Conservation (phyloP, 83 land plant genomes). For the Diphasiastrum complanatum region DNA sequence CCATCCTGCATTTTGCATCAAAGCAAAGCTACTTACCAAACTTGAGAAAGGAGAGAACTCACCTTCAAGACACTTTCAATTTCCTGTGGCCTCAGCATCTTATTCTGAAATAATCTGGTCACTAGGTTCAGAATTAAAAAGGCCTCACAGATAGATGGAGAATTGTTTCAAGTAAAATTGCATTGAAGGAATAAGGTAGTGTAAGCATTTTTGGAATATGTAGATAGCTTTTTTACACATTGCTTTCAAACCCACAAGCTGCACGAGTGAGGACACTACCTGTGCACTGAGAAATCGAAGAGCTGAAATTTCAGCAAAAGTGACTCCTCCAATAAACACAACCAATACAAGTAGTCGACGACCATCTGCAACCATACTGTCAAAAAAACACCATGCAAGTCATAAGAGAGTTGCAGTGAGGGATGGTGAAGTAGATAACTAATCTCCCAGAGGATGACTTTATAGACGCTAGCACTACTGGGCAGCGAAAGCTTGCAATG, state of each 20-base stretch:
- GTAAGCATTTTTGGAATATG: too few species aligned
- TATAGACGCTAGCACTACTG: too few species aligned
- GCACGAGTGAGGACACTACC: conserved; percentile 19
- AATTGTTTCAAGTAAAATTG: too few species aligned
- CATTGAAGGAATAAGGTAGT: too few species aligned
- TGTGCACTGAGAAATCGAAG: conserved; percentile 68
- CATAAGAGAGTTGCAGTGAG: conserved; percentile 3
- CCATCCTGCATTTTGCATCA: conserved; percentile 56
- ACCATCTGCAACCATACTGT: conserved; percentile 50
- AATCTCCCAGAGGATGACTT: too few species aligned
- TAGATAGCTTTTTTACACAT: too few species aligned
- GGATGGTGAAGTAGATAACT: neutral
- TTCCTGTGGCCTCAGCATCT: neutral
- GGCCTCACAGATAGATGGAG: too few species aligned
- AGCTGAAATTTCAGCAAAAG: conserved; percentile 96
- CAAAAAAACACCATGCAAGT: conserved; percentile 3
- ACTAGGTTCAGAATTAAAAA: neutral
- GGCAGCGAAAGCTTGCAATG: too few species aligned
- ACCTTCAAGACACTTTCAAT: neutral
- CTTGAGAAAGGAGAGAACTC: neutral
- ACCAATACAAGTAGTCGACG: conserved; percentile 75
- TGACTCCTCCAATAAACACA: conserved; percentile 87
- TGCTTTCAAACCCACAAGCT: too few species aligned
- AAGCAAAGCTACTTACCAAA: neutral
- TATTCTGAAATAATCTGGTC: neutral